Conservation (phyloP, 2,329 filamentous ascomycete species). For the Pseudophaeomoniella oleicola region DNA sequence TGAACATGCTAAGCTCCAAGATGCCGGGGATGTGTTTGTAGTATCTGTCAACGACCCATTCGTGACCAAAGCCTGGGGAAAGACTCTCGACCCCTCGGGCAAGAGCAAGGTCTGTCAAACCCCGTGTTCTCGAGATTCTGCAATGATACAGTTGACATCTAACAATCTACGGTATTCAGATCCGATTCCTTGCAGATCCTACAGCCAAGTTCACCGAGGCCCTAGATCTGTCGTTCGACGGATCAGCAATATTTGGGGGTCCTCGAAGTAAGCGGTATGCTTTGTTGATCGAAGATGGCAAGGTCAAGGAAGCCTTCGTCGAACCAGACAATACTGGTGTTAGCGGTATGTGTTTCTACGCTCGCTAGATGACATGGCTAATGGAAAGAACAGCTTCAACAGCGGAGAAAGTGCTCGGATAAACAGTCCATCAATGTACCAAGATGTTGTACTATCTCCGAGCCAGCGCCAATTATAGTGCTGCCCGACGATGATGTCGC, state of each 20-base stretch:
- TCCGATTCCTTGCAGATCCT: slow-evolving; percentile 74
- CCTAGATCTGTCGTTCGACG: slow-evolving; percentile 72
- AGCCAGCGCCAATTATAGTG: too few relatives aligned
- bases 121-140: slow-evolving; percentile 1
- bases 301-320: slow-evolving; percentile 65
- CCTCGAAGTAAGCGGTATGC: slow-evolving; percentile 78
- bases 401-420: slow-evolving; percentile 34
- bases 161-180: slow-evolving; percentile 46
- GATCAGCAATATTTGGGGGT: slow-evolving; percentile 63
- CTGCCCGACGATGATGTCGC: too few relatives aligned
- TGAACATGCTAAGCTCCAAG: slow-evolving; percentile 60
- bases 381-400: slow-evolving; percentile 24
- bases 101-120: slow-evolving; percentile 49
- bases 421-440: too few relatives aligned
- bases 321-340: slow-evolving; percentile 83
- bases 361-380: slow-evolving; percentile 1
- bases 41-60: slow-evolving; percentile 90
- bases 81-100: slow-evolving; percentile 58
- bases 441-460: too few relatives aligned
- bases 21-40: slow-evolving; percentile 74
- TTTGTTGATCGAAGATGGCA: slow-evolving; percentile 67
- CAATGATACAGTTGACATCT: too few relatives aligned
- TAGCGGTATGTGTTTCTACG: slow-evolving; percentile 38
- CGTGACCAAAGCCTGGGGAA: slow-evolving; percentile 89
- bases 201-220: slow-evolving; percentile 66